Evolutionary conservation across 164 flowering plant species (phyloP).

Genomic region (Vitis amurensis): DNA sequence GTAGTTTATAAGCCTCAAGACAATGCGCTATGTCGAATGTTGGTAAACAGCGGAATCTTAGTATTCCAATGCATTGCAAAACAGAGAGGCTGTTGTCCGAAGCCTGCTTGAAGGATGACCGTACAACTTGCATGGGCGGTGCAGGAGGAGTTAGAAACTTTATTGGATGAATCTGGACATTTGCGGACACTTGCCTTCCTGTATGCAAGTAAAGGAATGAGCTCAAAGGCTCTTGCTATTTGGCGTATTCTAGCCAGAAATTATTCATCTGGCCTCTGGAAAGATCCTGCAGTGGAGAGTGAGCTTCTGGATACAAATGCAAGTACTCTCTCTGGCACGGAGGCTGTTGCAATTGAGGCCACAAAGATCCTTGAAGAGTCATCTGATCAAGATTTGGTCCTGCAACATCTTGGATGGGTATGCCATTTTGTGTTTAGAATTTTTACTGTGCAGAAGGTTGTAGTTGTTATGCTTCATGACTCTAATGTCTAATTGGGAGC

Average conservation of each 20-base stretch:
- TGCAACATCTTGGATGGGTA: slow-evolving; percentile 98
- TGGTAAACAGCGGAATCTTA: slow-evolving; percentile 46
- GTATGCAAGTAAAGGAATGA: slow-evolving; percentile 85
- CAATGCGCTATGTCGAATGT: slow-evolving; percentile 44
- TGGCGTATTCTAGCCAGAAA: slow-evolving; percentile 80
- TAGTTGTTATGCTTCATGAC: slow-evolving; percentile 9
- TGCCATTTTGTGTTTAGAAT: slow-evolving; percentile 14
- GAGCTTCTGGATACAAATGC: slow-evolving; percentile 22
- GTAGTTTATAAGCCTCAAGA: slow-evolving; percentile 37
- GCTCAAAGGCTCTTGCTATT: slow-evolving; percentile 75
- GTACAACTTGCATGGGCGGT: slow-evolving; percentile 65
- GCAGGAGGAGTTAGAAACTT: slow-evolving; percentile 98
- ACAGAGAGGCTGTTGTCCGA: slow-evolving; percentile 45
- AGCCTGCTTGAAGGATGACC: slow-evolving; percentile 76
- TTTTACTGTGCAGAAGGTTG: slow-evolving; percentile 4
- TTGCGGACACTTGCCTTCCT: slow-evolving; percentile 89
- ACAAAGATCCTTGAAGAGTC: slow-evolving; percentile 88
- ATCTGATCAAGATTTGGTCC: slow-evolving; percentile 72
- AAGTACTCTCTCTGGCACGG: slow-evolving; percentile 42
- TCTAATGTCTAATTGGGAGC: slow-evolving; percentile 14
- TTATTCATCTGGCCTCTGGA: slow-evolving; percentile 62
- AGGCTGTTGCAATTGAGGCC: slow-evolving; percentile 82
- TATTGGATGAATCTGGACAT: slow-evolving; percentile 91
- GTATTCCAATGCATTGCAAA: slow-evolving; percentile 55
- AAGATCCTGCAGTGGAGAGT: slow-evolving; percentile 36